Percentiles rank a stretch among this genome's conserved stretches.
Conservation (phyloP, 192 early-diverging fungal genomes). For the Coemansia sp. region DNA sequence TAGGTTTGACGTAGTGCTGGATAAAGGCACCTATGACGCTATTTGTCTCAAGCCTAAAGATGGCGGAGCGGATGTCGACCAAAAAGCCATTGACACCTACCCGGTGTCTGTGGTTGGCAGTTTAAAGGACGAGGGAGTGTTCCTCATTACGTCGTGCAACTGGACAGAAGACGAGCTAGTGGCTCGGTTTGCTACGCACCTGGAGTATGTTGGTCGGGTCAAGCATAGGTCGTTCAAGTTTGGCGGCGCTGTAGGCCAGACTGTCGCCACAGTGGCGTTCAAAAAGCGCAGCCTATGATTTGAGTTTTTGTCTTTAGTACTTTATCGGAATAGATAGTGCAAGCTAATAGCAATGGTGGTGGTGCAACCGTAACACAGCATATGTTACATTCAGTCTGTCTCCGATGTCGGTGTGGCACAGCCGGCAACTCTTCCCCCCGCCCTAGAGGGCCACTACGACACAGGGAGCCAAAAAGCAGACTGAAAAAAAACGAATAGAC, state of each 20-base stretch:
- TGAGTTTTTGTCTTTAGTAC: not conserved
- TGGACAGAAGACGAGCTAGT: constrained; percentile 91
- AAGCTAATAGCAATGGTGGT: not conserved
- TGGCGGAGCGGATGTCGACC: constrained; percentile 51
- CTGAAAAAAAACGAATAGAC: not conserved
- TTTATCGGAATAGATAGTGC: not conserved
- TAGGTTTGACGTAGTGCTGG: constrained; percentile 69
- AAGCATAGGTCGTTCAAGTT: constrained; percentile 87
- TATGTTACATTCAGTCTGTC: not conserved
- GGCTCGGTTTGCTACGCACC: constrained; percentile 51
- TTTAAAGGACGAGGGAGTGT: constrained; percentile 61
- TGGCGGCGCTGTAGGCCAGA: constrained; percentile 89
- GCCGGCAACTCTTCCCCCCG: not conserved
- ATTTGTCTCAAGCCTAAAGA: constrained; percentile 72
- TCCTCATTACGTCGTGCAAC: constrained; percentile 93
- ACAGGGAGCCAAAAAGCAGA: no score
- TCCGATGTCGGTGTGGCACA: not conserved
- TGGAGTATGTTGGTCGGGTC: constrained; percentile 71
- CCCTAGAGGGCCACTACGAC: no score
- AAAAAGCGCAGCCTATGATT: constrained; percentile 21
- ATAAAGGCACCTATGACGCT: constrained; percentile 96
- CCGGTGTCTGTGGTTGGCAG: constrained; percentile 64
- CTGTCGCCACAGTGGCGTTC: constrained; percentile 84
- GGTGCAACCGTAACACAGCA: constrained; percentile 6
- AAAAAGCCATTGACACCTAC: constrained; percentile 58